Base-by-base conservation (phyloP, 2,329 filamentous ascomycete genomes). In the Aspergillus alliaceus region DNA sequence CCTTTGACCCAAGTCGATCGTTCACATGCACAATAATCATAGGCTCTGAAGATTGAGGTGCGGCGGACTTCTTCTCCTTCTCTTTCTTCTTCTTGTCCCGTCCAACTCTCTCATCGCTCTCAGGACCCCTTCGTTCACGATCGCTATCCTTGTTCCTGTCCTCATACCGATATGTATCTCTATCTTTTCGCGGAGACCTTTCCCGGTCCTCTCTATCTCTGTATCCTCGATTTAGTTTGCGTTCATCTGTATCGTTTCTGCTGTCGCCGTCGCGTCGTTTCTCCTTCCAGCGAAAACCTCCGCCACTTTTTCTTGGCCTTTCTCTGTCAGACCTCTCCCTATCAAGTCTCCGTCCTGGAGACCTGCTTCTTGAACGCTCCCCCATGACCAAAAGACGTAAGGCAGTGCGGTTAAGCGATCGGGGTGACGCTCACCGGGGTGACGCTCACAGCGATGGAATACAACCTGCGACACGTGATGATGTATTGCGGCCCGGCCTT, bases 11-110 rank as follows among this genome's bases (percentile, higher is more conserved):
- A 34, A 98, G 80, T n/a, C 93, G 85, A 75, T 98, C 93, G 73
- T 98, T 98, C 70, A 98, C 87, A 68, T 93, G 86, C 18, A 98
- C 93, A 51, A 96, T 85, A 64, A 98, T 97, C 89, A 97, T 96
- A 56, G 91, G 88, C 70, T 96, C 89, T 6, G 80, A 77, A 37
- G 71, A 74, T 59, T 73, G 69, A 7, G 77, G 69, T 29, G 72
- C 60, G 7, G 70, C 64, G 0, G 67, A 61, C n/a, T 66, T 64
- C 54, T 64, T 77, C 54, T 77, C 76, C 51, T 79, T 77, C 58
- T 77, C 77, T 51, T 68, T 68, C 70, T 68, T 80, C 70, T 69
- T 77, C 70, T 66, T 77, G 65, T 73, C 61, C n/a, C 67, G 65
- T 31, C 64, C 66, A 52, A 67, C 64, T 58, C 61, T 62, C 51